A percentile compares a stretch with the other conserved stretches of the same genome.
Evolutionary conservation across 2,329 filamentous ascomycete genomes (phyloP).

Genomic region (Sphaerulina vaccinii): DNA sequence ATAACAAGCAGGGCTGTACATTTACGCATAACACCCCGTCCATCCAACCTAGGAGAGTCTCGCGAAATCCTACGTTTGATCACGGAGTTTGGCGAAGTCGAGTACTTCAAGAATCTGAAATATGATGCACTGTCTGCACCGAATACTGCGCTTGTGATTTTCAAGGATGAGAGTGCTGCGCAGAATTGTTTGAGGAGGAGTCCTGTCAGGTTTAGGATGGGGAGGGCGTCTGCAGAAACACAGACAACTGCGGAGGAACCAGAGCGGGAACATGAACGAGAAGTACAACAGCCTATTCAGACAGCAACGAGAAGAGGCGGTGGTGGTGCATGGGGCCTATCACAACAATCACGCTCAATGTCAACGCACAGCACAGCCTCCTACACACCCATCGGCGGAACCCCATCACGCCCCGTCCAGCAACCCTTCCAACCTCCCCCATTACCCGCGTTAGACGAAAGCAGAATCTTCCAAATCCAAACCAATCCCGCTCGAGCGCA

Average conservation of each 20-base stretch:
- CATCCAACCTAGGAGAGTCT: constrained; percentile 49
- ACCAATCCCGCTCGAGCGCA: constrained; percentile 41
- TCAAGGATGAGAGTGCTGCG: constrained; percentile 43
- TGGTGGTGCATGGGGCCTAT: constrained; percentile 15
- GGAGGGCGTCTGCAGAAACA: constrained; percentile 22
- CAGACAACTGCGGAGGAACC: background rate
- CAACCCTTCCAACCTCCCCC: constrained; percentile 23
- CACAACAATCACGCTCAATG: constrained; percentile 19
- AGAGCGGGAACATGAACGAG: too few species aligned
- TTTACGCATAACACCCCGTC: constrained; percentile 48
- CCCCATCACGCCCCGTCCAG: constrained; percentile 10
- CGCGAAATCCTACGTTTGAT: constrained; percentile 50
- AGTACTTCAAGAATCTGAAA: constrained; percentile 49
- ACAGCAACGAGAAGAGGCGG: background rate
- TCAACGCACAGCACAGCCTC: constrained; percentile 22
- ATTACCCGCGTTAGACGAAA: constrained; percentile 21
- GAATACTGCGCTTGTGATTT: constrained; percentile 49
- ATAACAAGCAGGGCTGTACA: constrained; percentile 48
- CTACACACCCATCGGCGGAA: constrained; percentile 6
- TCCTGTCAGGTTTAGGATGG: constrained; percentile 49
- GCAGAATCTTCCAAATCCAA: constrained; percentile 44
- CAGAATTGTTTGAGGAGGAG: constrained; percentile 44
- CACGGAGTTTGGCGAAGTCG: constrained; percentile 51
- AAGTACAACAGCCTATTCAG: background rate
- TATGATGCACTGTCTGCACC: constrained; percentile 46